A percentile compares a stretch with the other conserved stretches of the same genome.
Evolutionary conservation across 2,329 filamentous ascomycete genomes (phyloP).

Genomic region (Nothophoma quercina): DNA sequence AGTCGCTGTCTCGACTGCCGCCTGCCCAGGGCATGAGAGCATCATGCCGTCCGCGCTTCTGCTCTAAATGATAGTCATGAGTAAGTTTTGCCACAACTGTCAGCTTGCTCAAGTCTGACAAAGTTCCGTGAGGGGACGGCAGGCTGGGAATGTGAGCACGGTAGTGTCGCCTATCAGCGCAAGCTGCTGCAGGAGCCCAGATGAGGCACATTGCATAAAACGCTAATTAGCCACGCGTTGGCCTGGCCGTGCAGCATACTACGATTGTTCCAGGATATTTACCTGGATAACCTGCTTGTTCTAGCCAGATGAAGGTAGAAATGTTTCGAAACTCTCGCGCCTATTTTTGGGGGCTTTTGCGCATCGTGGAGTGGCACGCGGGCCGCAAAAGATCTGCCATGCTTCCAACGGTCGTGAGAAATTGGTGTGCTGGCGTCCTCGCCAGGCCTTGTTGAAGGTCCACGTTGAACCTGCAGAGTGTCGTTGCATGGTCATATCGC

Average conservation of each 20-base stretch:
- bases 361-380: slow-evolving; percentile 21
- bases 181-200: slow-evolving; percentile 20
- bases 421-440: slow-evolving; percentile 19
- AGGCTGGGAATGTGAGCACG: slow-evolving; percentile 22
- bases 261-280: slow-evolving; percentile 16
- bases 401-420: slow-evolving; percentile 18
- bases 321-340: slow-evolving; percentile 29
- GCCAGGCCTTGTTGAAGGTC: slow-evolving; percentile 14
- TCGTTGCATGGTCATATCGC: slow-evolving; percentile 10
- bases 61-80: slow-evolving; percentile 15
- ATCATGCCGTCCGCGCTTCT: slow-evolving; percentile 20
- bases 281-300: slow-evolving; percentile 20
- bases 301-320: slow-evolving; percentile 28
- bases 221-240: slow-evolving; percentile 30
- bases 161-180: slow-evolving; percentile 21
- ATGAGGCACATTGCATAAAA: slow-evolving; percentile 25
- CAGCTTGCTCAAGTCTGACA: slow-evolving; percentile 22
- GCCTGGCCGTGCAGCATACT: slow-evolving; percentile 18
- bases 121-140: slow-evolving; percentile 22
- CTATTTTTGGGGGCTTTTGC: slow-evolving; percentile 41
- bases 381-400: slow-evolving; percentile 20
- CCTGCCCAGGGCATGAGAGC: slow-evolving; percentile 19
- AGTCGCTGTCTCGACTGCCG: slow-evolving; percentile 13
- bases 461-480: slow-evolving; percentile 24
- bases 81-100: slow-evolving; percentile 18